Base-by-base conservation (phyloP, 1,284 basidiomycete species). In the Athelia psychrophila region DNA sequence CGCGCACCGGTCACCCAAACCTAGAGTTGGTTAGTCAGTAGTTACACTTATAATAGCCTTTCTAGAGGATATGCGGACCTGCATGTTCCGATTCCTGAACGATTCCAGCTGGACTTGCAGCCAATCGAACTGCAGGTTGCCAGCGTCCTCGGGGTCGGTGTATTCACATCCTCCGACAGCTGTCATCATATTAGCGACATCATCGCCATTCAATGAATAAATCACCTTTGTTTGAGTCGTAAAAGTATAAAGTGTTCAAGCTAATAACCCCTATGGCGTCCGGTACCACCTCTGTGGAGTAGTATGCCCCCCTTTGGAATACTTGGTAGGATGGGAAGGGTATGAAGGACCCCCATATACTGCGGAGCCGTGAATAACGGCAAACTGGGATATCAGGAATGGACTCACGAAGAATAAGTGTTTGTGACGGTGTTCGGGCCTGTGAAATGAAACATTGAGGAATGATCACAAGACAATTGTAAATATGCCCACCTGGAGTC, bases 161-260 rank as follows among this genome's bases (percentile, higher is more conserved):
- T 75, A 80, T 49, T 73, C 72, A 66, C 91, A 93, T 15, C 91
- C 90, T 60, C 82, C 80, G 48, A 87, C 84, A 60, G 81, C 82
- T 83, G 57, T 23, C 44, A 23, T 18, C 6, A 5, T 8, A 8
- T 42, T 23, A 42, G 38, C 38, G 38, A 42, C 18, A n/a, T 6
- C 6, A 19, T 18, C 8, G n/a, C 6, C 22, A 23, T 23, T 42
- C n/a, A 10, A 8, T 44, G 49, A 48, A 51, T 18, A 33, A 57
- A 73, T 64, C 60, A 84, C 91, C 89, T 73, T 93, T 91, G 72
- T 97, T 97, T 30, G 87, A 86, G 64, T 93, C 88, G 69, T 91
- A 97, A 73, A 93, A 95, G 70, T 93, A 97, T 69, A 97, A 80
- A 1, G 94, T 95, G 70, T 96, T 97, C 54, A 97, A 73, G 58